Base-by-base conservation (phyloP, 2,329 filamentous ascomycete genomes). In the Drechslerella stenobrocha region DNA sequence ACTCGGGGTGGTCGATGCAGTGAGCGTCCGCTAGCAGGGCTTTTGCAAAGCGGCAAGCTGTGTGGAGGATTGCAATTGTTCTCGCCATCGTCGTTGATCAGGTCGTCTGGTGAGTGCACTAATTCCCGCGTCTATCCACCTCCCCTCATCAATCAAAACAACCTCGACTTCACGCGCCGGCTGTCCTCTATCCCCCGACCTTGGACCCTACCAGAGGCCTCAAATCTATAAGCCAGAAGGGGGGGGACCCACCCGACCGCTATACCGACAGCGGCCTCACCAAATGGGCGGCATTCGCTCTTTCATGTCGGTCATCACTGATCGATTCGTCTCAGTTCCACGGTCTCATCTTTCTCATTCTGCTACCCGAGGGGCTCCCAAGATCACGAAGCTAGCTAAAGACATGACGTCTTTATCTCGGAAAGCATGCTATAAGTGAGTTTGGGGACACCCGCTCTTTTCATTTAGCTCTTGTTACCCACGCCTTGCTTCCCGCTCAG, bases 391-490 rank as follows among this genome's bases (percentile, higher is more conserved):
- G 5, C 5, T 11, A 37, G 11, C n/a, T 24, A 30, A 24, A 28
- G 32, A 65, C 23, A 71, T 65, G 52, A 70, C 69, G 40, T 74
- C 73, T 57, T 66, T 73, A 67, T 73, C 72, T 58, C 70, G 73
- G 53, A 73, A 71, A 71, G 73, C 73, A 64, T 74, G 73, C 69
- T 74, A 74, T 69, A 74, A 74, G 72, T 74, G 63, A 67, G 63
- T 55, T 56, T 60, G 51, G 63, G 63, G 60, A 30, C 60, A 46
- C 58, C 58, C 60, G 30, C 52, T 35, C 35, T 34, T 34, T 53
- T 45, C 42, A 28, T 40, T 53, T 58, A 34, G n/a, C n/a, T n/a
- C n/a, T n/a, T n/a, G n/a, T n/a, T 48, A 67, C 45, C 50, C 30
- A 40, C 37, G n/a, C 28, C 34, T 28, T 51, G 28, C 22, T 60